Evolutionary conservation across 768 basidiomycete genomes (phyloP), one percentile per base, ranked within the genome.

Genomic region (Amanita brunnescens): DNA sequence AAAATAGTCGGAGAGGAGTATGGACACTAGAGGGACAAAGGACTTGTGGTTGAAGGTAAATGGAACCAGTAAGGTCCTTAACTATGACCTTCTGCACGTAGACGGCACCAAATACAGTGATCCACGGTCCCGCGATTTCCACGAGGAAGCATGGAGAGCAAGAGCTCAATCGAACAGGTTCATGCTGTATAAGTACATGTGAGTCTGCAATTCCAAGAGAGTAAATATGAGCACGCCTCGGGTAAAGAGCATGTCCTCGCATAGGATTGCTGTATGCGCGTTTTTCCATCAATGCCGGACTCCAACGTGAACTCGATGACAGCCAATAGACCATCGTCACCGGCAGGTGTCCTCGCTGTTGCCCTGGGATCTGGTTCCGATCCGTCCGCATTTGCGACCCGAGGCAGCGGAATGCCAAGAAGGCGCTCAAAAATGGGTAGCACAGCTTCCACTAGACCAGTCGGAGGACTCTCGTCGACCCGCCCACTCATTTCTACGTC

Each of bases 71-170:
- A 26, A 59, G 44, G 18, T n/a, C 42, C 38, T 57, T 53, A 40
- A 52, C 52, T 38, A 57, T 48, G 20, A 42, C 54, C 47, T 55
- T 55, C 35, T 59, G 44, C 8, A 50, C 9, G 42, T 49, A 59
- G n/a, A 59, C 49, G 16, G 30, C 58, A 30, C 58, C 58, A 23
- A 55, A 39, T 21, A 58, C 53, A 42, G 33, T 48, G 33, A 57
- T 26, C 54, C 58, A 59, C 7, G 54, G 54, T 30, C 58, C 58
- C n/a, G 47, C 56, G 23, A 50, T 53, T 35, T 51, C 54, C 20
- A 59, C n/a, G 37, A 55, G 26, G 42, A 71, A 68, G 24, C 58
- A 12, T 1, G 71, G 69, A 46, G 63, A 69, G 50, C 57, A 62
- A 24, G 47, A 64, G 30, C 2, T 51, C 13, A 44, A n/a, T 44